Evolutionary conservation across 768 basidiomycete species (phyloP).

Genomic region (Podaxis mareebaensis): DNA sequence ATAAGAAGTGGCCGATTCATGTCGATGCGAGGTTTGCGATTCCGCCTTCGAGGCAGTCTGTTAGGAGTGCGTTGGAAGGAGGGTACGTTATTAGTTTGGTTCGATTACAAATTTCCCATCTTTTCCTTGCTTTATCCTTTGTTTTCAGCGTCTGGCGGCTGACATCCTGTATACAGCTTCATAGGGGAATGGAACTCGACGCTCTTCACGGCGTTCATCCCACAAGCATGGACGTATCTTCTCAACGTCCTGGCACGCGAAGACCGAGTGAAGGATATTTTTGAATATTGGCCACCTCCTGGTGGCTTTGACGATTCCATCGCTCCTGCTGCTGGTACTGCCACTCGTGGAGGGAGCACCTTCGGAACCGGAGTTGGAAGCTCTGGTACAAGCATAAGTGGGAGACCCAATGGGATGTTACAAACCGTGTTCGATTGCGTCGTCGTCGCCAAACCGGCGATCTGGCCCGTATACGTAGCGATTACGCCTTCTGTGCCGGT

Average conservation of each 20-base stretch:
- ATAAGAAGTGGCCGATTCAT: conserved; percentile 39
- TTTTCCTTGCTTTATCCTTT: no score
- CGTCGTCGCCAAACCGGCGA: conserved; percentile 18
- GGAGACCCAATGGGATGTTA: conserved; percentile 31
- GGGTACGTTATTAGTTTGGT: conserved; percentile 26
- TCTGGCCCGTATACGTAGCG: conserved; percentile 35
- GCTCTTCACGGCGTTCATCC: conserved; percentile 46
- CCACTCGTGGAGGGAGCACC: not conserved
- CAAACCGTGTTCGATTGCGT: conserved; percentile 29
- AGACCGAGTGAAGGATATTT: conserved; percentile 30
- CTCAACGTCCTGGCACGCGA: conserved; percentile 30
- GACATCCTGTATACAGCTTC: conserved; percentile 29
- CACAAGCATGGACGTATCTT: conserved; percentile 40
- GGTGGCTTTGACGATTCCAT: conserved; percentile 1
- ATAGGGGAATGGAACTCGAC: conserved; percentile 49
- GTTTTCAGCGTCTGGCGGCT: not conserved
- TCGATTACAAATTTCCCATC: not conserved
- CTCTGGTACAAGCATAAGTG: conserved; percentile 33
- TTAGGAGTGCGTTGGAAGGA: conserved; percentile 42
- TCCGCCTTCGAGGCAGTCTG: conserved; percentile 42
- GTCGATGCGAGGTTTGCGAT: conserved; percentile 49
- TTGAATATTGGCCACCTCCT: conserved; percentile 40
- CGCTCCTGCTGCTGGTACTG: conserved; percentile 18
- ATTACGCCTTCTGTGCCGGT: not conserved
- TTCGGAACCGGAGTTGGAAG: no score